Percentiles rank a stretch among this genome's conserved stretches.
Conservation (phyloP, 1,139 yeast species). For the Keqinozyma sinolaborantium region DNA sequence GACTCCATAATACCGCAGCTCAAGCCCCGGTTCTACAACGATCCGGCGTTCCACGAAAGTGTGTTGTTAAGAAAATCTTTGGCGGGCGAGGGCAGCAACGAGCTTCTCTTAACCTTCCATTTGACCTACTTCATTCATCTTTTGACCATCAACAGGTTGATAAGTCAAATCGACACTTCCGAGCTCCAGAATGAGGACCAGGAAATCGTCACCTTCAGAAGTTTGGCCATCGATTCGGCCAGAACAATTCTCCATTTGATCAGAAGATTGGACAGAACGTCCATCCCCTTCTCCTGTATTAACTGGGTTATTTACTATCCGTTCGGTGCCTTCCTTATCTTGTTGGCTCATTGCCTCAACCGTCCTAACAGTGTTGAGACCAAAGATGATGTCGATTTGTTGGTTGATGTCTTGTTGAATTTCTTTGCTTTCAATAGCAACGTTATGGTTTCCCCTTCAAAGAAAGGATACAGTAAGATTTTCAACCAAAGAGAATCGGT, state of each 20-base stretch:
- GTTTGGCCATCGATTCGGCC: slow-evolving; percentile 28
- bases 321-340: slow-evolving; percentile 28
- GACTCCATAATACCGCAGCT: slow-evolving; percentile 11
- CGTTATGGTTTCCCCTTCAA: slow-evolving; percentile 1
- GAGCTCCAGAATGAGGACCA: slow-evolving; percentile 13
- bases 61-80: slow-evolving; percentile 4
- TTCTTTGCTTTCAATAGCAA: slow-evolving; percentile 7
- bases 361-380: slow-evolving; percentile 26
- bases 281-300: slow-evolving; percentile 19
- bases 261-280: slow-evolving; percentile 16
- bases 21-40: slow-evolving; percentile 24
- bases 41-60: slow-evolving; percentile 16
- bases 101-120: slow-evolving; percentile 20
- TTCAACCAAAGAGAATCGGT: slow-evolving; percentile 22
- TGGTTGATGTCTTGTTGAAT: slow-evolving; percentile 14
- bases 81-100: slow-evolving; percentile 6
- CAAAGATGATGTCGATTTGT: slow-evolving; percentile 24
- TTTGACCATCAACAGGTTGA: slow-evolving; percentile 31
- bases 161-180: slow-evolving; percentile 12
- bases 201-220: slow-evolving; percentile 18
- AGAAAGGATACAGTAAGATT: slow-evolving; percentile 4
- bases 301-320: slow-evolving; percentile 36
- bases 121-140: slow-evolving; percentile 30
- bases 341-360: slow-evolving; percentile 29
- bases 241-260: slow-evolving; percentile 30